Evolutionary conservation across 495 filamentous ascomycete species (phyloP).

Genomic region (Neurospora sp.): DNA sequence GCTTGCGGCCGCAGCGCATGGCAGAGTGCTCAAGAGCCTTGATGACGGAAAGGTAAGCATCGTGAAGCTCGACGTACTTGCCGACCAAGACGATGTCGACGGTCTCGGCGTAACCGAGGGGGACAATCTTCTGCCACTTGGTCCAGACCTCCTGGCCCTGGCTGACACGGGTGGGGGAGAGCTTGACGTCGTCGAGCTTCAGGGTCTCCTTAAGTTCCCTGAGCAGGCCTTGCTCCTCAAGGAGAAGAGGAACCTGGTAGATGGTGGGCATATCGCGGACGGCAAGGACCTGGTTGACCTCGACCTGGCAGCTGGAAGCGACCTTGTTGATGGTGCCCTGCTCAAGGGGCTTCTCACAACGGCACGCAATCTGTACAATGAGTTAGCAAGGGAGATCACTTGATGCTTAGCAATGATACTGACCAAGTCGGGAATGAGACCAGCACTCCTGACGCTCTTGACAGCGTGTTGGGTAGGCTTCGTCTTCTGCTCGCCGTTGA

Average conservation of each 20-base stretch:
- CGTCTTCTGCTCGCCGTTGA: slow-evolving; percentile 80
- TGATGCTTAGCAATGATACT: slow-evolving; percentile 7
- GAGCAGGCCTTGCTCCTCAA: slow-evolving; percentile 69
- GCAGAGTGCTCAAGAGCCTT: slow-evolving; percentile 85
- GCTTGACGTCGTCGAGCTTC: slow-evolving; percentile 41
- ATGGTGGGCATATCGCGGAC: slow-evolving; percentile 79
- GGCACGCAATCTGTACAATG: slow-evolving; percentile 65
- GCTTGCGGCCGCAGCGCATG: slow-evolving; percentile 74
- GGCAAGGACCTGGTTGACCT: slow-evolving; percentile 67
- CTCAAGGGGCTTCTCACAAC: slow-evolving; percentile 66
- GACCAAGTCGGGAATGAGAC: slow-evolving; percentile 76
- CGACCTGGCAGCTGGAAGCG: slow-evolving; percentile 75
- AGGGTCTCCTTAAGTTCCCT: slow-evolving; percentile 49
- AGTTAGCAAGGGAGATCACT: neutral
- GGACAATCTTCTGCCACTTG: slow-evolving; percentile 59
- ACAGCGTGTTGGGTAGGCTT: slow-evolving; percentile 93
- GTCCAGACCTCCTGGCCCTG: slow-evolving; percentile 59
- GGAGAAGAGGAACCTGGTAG: slow-evolving; percentile 86
- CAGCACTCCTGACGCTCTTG: slow-evolving; percentile 66
- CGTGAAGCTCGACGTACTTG: slow-evolving; percentile 76
- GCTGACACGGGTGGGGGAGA: slow-evolving; percentile 36
- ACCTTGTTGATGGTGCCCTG: slow-evolving; percentile 76
- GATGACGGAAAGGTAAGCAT: slow-evolving; percentile 67
- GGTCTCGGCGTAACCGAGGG: slow-evolving; percentile 39
- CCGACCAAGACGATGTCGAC: slow-evolving; percentile 84